Evolutionary conservation across 2,329 filamentous ascomycete genomes (phyloP).

Genomic region (Claviceps capensis): DNA sequence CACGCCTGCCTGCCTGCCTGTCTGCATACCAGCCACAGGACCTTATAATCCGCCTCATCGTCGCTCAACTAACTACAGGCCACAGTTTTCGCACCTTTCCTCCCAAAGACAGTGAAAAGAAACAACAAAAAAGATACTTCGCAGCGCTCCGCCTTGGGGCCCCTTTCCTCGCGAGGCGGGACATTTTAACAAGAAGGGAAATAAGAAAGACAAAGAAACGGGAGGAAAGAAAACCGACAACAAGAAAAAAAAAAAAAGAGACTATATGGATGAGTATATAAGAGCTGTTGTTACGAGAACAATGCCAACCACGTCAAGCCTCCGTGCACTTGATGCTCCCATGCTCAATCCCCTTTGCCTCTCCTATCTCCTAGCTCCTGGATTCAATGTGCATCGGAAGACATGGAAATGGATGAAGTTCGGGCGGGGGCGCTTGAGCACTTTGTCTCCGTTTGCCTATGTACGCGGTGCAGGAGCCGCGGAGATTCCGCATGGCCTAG

Average conservation of each 20-base stretch:
- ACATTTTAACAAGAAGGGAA: background rate
- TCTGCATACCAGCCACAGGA: background rate
- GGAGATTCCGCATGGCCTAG: background rate
- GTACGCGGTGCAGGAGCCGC: background rate
- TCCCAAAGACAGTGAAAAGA: background rate
- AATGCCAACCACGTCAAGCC: constrained; percentile 1
- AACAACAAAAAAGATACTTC: background rate
- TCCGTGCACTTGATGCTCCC: constrained; percentile 1
- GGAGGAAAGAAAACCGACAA: background rate
- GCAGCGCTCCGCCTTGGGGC: background rate
- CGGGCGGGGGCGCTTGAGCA: background rate
- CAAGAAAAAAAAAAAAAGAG: background rate
- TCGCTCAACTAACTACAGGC: background rate
- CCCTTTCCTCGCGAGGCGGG: background rate
- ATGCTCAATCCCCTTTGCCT: constrained; percentile 1
- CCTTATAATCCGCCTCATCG: background rate
- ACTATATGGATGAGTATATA: background rate
- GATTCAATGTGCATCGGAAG: constrained; percentile 6
- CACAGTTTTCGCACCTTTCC: background rate
- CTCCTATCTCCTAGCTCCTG: background rate
- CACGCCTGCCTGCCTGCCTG: background rate
- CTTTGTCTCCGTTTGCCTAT: background rate
- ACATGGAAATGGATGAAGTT: background rate
- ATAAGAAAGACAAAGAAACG: background rate
- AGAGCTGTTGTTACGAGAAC: background rate